Conservation (phyloP, 345 rosid species). For the Balakata baccata region DNA sequence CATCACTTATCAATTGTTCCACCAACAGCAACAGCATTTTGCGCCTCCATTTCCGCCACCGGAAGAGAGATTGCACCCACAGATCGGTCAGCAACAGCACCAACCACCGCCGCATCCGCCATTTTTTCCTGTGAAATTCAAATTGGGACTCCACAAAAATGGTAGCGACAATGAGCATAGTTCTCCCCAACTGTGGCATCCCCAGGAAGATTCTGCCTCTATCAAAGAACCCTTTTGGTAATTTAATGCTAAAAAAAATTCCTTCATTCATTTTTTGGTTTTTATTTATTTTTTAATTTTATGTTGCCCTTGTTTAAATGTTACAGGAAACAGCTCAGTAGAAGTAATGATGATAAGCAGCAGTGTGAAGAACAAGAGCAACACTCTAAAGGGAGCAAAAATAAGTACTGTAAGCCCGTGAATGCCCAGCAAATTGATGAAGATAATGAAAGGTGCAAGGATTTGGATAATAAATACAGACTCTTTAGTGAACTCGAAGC, state of each 20-base stretch:
- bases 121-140: constrained; percentile 7
- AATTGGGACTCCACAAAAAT: constrained; percentile 7
- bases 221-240: constrained; percentile 42
- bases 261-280: not conserved
- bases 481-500: constrained; percentile 44
- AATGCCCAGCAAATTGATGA: constrained; percentile 2
- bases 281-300: not conserved
- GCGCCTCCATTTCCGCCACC: constrained; percentile 18
- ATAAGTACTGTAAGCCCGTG: not conserved
- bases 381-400: constrained; percentile 10
- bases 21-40: constrained; percentile 22
- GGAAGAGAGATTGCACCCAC: not conserved
- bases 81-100: too few relatives aligned
- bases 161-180: too few relatives aligned
- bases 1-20: constrained; percentile 25
- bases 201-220: constrained; percentile 34
- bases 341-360: constrained; percentile 14
- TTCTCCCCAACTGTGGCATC: constrained; percentile 20
- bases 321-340: constrained; percentile 28
- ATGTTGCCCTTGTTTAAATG: constrained; percentile 11
- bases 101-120: too few relatives aligned
- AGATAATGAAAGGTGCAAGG: not conserved
- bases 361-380: constrained; percentile 12
- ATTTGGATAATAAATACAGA: constrained; percentile 12
- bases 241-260: not conserved